Evolutionary conservation across 805 yeast species (phyloP), one percentile per base, ranked within the genome.

Genomic region (Metschnikowia lunata): DNA sequence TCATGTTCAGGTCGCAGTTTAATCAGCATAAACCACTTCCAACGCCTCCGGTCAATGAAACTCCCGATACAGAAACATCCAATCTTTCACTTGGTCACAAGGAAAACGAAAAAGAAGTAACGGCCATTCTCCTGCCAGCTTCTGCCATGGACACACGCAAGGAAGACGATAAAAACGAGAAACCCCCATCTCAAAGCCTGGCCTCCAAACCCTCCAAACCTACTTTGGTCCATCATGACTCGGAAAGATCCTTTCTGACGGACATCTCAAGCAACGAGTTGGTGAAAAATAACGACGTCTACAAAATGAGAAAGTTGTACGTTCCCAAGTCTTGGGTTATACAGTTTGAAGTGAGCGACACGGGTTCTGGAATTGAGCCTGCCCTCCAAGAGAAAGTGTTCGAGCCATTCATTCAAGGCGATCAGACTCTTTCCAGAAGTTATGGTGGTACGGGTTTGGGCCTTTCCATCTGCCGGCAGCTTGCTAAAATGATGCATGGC

Each of bases 401-500:
- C 63, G 97, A 93, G 57, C 97, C 98, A 1, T 91, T 91, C 69
- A 89, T 90, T 14, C 99, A 91, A 67, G 99, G 98, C 42, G 98
- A 91, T 59, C 96, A 89, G 62, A 88, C 97, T 0, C 71, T 88
- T 26, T 86, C 96, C 6, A 75, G 96, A 58, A 87, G 90, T 45
- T 83, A 85, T 59, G 97, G 98, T 46, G 99, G 99, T 53, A 93
- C 97, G 0, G 99, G 98, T 2, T 71, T 91, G 38, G 99, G 99
- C 1, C 74, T 91, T 36, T 75, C 82, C 1, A 91, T 91, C 57
- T 93, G 97, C 65, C 74, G 88, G 47, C 97, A 91, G 63, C 76
- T 93, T 47, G 96, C 97, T 0, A 78, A 76, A 30, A 79, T 90
- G 80, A 91, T 91, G 98, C 76, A 82, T 45, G 97, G 99, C 45